Evolutionary conservation across 352 stramenopile genomes (phyloP), one percentile per base, ranked within the genome.

Genomic region (Globisporangium camurandrum): DNA sequence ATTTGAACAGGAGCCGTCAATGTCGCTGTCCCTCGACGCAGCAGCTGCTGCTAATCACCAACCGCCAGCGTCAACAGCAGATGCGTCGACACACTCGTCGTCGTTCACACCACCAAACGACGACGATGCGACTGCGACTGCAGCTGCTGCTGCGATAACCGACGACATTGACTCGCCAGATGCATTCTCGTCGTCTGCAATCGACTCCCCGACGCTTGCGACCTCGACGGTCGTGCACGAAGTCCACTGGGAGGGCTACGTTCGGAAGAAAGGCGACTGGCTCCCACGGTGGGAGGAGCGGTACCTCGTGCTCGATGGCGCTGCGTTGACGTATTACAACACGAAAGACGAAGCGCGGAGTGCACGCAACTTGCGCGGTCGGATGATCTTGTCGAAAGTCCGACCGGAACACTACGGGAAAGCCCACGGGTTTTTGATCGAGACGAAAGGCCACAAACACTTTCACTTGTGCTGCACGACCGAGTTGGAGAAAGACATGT

Each of bases 401-500:
- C 71, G 78, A 8, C 73, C 83, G 0, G 83, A 94, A 52, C 89
- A 92, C 59, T 92, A 94, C 49, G 81, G 81, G 59, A 94, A 94
- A 51, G 84, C 84, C 16, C 84, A 94, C 50, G 84, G 84, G 4
- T 94, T 94, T 46, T 60, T 93, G 26, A 75, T 94, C 26, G 81
- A 94, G 62, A 94, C 81, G n/a, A 75, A 84, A 49, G 77, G 81
- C 20, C 84, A 94, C 69, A 94, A 94, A 56, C 74, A 85, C 47
- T 94, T 94, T 56, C 84, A 94, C 49, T 49, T 94, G 31, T 94
- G 84, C 61, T 94, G 84, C 58, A 58, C 81, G 7, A 92, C 81
- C 8, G 84, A 93, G 54, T 59, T 94, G 24, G 84, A 94, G 59
- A 94, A 94, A 49, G 84, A 94, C 48, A 94, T 93, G 84, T 94